These are phyloP conservation scores for Nitzschia sp. DNA, from an alignment of 108 stramenopile genomes.

Conservation along the genomic window DNA sequence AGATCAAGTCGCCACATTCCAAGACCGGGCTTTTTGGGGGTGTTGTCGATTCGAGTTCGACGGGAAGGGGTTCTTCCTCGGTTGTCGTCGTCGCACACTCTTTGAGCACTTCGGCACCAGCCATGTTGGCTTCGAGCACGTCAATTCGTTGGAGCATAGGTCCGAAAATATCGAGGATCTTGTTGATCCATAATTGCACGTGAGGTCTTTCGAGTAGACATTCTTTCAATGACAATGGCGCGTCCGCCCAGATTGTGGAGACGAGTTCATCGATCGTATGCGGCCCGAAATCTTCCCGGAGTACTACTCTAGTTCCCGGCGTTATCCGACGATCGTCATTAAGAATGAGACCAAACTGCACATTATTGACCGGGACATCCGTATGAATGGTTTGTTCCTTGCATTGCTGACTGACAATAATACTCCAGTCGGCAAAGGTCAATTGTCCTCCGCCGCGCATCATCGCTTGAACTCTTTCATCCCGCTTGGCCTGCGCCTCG, in stretches of 20 bases:
- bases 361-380: conserved; percentile 14
- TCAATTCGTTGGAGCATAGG: conserved; percentile 1
- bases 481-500: conserved; percentile 4
- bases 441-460: background rate
- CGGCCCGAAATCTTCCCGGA: conserved; percentile 11
- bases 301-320: conserved; percentile 8
- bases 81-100: background rate
- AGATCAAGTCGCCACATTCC: conserved; percentile 19
- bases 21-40: background rate
- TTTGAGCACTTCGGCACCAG: background rate
- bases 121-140: conserved; percentile 1
- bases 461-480: conserved; percentile 10
- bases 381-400: conserved; percentile 19
- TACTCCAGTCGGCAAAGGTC: conserved; percentile 19
- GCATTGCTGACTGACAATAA: conserved; percentile 13
- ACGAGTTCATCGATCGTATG: conserved; percentile 11
- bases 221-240: background rate
- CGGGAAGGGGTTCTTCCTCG: background rate
- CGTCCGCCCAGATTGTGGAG: background rate
- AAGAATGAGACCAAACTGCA: conserved; percentile 13
- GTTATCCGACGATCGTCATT: background rate
- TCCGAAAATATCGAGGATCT: conserved; percentile 6
- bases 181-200: background rate
- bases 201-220: background rate
- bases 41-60: background rate